These are phyloP conservation scores for Penicillium sp. DNA, from an alignment of 2,329 filamentous ascomycete species.

Conservation along the genomic window DNA sequence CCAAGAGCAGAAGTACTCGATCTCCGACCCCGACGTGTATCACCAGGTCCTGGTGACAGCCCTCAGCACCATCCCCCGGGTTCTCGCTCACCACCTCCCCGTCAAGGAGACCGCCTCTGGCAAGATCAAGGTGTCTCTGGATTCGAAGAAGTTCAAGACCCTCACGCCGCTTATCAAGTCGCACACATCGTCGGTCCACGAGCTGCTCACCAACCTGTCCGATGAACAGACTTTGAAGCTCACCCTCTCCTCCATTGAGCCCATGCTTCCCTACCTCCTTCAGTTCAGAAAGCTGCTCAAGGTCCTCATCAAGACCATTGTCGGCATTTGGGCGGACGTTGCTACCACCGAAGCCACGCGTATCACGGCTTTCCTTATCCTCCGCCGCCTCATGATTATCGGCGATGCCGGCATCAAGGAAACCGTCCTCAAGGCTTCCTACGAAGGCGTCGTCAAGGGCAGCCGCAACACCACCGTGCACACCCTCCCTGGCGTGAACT, in stretches of 20 bases:
- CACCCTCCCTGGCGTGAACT: constrained; percentile 82
- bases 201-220: constrained; percentile 76
- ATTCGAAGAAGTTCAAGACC: constrained; percentile 90
- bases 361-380: constrained; percentile 82
- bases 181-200: constrained; percentile 75
- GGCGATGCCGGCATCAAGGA: constrained; percentile 85
- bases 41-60: constrained; percentile 80
- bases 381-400: constrained; percentile 73
- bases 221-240: constrained; percentile 83
- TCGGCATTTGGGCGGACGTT: constrained; percentile 81
- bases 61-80: constrained; percentile 72
- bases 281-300: constrained; percentile 94
- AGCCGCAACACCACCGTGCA: constrained; percentile 81
- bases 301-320: constrained; percentile 71
- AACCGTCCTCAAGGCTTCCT: constrained; percentile 77
- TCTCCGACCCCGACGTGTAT: constrained; percentile 84
- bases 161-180: constrained; percentile 83
- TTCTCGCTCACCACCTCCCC: constrained; percentile 83
- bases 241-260: constrained; percentile 73
- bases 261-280: constrained; percentile 85
- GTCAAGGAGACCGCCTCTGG: constrained; percentile 77
- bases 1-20: constrained; percentile 67
- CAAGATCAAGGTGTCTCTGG: constrained; percentile 72
- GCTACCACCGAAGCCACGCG: constrained; percentile 76
- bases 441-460: constrained; percentile 86